A percentile compares a stretch with the other conserved stretches of the same genome.
Evolutionary conservation across 2,329 filamentous ascomycete genomes (phyloP).

Genomic region (Colletotrichum cuscutae): DNA sequence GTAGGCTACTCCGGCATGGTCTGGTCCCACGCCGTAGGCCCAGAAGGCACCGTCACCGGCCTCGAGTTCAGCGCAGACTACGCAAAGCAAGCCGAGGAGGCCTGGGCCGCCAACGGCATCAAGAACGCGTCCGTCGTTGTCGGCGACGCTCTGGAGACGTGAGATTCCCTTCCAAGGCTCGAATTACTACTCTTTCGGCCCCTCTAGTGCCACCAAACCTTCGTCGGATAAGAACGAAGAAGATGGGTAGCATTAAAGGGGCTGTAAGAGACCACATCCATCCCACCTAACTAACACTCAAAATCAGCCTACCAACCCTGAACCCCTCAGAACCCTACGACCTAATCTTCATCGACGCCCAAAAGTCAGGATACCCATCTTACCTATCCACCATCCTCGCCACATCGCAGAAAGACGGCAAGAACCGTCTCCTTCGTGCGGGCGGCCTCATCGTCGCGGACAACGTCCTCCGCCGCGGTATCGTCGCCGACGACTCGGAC

Average conservation of each 20-base stretch:
- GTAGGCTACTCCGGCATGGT: constrained; percentile 60
- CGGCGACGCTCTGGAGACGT: constrained; percentile 60
- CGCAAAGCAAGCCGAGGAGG: constrained; percentile 51
- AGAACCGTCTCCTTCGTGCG: constrained; percentile 54
- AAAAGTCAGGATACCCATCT: constrained; percentile 61
- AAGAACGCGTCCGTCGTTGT: constrained; percentile 58
- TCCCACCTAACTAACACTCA: background rate
- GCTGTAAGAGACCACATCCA: background rate
- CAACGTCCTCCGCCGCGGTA: constrained; percentile 60
- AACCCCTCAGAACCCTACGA: constrained; percentile 57
- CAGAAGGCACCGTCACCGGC: constrained; percentile 52
- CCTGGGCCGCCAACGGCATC: constrained; percentile 50
- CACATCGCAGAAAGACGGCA: constrained; percentile 49
- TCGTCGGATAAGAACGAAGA: background rate
- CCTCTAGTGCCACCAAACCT: background rate
- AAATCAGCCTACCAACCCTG: constrained; percentile 44
- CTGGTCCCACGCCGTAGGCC: constrained; percentile 58
- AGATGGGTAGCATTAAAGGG: background rate
- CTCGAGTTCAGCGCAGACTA: constrained; percentile 59
- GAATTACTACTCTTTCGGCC: background rate
- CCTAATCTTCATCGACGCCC: constrained; percentile 64
- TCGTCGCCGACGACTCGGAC: constrained; percentile 52
- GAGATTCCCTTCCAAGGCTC: constrained; percentile 36
- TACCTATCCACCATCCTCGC: constrained; percentile 59
- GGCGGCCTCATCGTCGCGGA: constrained; percentile 65